Base-by-base conservation (phyloP, 1,139 yeast species). In the Blastobotrys ciferrii region DNA sequence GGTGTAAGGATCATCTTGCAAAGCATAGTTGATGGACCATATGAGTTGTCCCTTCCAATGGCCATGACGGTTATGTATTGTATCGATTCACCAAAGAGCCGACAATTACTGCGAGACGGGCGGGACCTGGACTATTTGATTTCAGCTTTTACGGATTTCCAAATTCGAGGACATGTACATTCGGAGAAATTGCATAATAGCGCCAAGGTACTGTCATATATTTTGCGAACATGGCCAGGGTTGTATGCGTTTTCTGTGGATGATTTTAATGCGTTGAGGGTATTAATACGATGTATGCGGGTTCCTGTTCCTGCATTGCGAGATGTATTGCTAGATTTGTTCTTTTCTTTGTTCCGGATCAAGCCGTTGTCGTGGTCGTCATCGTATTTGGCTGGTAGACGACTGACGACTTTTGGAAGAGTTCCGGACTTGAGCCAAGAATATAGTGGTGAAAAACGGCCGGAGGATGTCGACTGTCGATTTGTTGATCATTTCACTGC, bases 211-310 rank as follows among this genome's bases (percentile, higher is more conserved):
- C 66, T 91, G 2, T 71, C 87, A 0, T 65, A 77, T 2, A 67
- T 87, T 25, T 67, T 92, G 45, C 84, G 87, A 53, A 77, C 81
- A 42, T 85, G 94, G 81, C 76, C 86, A 15, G 98, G 98, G 0
- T 63, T 89, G 11, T 75, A 85, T 55, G 78, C 85, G 6, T 78
- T 84, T 57, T 76, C 87, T 0, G 73, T 78, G 49, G 73, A 82
- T 56, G 67, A 79, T 51, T 84, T 81, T 57, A 73, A 73, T 47
- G 77, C 84, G 28, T 59, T 92, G 15, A 70, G 69, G 40, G 80
- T 81, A 49, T 69, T 92, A 32, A 69, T 91, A 1, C 70, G 75
- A 35, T 84, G 91, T 61, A 68, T 91, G 47, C 72, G 73, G 25
- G 79, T 82, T 48, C 84, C 85, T 0, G 73, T 78, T 18, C 65